Evolutionary conservation across 169 alveolate genomes (phyloP).

Genomic region (Cystoisospora suis): DNA sequence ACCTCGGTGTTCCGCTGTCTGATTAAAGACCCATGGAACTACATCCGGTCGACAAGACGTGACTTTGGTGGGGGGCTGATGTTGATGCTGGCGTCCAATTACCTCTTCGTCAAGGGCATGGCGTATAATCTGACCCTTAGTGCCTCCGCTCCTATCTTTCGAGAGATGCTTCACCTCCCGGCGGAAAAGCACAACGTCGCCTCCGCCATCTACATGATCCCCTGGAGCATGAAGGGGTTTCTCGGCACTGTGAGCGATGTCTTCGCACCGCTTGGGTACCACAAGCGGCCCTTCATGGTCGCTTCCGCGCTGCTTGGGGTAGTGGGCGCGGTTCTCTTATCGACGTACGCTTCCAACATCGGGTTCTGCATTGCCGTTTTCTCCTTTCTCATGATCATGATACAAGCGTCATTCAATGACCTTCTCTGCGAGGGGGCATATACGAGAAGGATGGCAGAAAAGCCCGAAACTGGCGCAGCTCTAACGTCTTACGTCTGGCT

Average conservation of each 20-base stretch:
- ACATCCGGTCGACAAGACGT: neutral
- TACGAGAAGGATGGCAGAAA: slow-evolving; percentile 61
- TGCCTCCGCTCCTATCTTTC: slow-evolving; percentile 60
- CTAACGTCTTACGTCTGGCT: slow-evolving; percentile 63
- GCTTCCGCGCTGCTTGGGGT: slow-evolving; percentile 51
- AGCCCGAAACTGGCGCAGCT: slow-evolving; percentile 62
- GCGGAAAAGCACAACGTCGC: slow-evolving; percentile 64
- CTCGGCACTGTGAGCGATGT: slow-evolving; percentile 60
- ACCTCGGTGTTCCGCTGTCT: neutral
- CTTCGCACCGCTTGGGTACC: slow-evolving; percentile 62
- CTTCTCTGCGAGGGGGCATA: slow-evolving; percentile 60
- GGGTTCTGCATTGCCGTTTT: slow-evolving; percentile 46
- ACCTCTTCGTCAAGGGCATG: slow-evolving; percentile 52
- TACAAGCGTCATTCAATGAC: slow-evolving; percentile 62
- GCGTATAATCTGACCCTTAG: slow-evolving; percentile 44
- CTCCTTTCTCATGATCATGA: slow-evolving; percentile 50
- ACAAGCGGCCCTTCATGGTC: slow-evolving; percentile 61
- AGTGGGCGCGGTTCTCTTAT: slow-evolving; percentile 42
- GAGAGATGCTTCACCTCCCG: slow-evolving; percentile 57
- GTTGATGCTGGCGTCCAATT: slow-evolving; percentile 45
- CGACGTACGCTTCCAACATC: slow-evolving; percentile 28
- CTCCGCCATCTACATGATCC: slow-evolving; percentile 59
- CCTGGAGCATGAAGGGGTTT: slow-evolving; percentile 66
- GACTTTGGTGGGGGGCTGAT: slow-evolving; percentile 45
- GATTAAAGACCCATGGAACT: neutral